A percentile compares a stretch with the other conserved stretches of the same genome.
phyloP scores from a whole-genome alignment of 768 basidiomycete genomes.

The Tricholoma matsutake region DNA sequence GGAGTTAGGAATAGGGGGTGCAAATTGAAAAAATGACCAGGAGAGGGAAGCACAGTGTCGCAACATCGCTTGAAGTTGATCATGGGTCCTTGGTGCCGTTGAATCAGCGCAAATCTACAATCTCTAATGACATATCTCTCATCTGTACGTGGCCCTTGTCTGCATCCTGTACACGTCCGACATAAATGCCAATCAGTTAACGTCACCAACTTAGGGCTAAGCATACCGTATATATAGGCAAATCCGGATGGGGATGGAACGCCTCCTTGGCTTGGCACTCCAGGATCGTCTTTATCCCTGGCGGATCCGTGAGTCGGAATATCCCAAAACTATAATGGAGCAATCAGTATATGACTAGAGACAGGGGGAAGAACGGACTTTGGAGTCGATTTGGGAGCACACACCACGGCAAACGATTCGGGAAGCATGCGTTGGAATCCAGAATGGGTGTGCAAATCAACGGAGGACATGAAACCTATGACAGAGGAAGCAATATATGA shows the following conservation, averaged over 20 bases:
- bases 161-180: conserved; percentile 52
- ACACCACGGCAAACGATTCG: conserved; percentile 91
- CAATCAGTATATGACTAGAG: neutral
- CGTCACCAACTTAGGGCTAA: neutral
- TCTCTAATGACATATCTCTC: conserved; percentile 70
- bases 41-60: neutral
- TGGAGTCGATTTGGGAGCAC: conserved; percentile 76
- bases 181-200: neutral
- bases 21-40: neutral
- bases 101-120: conserved; percentile 68
- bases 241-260: conserved; percentile 83
- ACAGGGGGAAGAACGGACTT: conserved; percentile 42
- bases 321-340: conserved; percentile 65
- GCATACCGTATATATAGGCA: conserved; percentile 84
- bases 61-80: neutral
- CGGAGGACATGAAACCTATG: conserved; percentile 88
- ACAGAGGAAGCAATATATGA: conserved; percentile 4
- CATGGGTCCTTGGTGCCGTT: neutral
- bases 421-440: conserved; percentile 88
- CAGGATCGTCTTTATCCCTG: conserved; percentile 70
- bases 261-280: conserved; percentile 67
- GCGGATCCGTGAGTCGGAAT: conserved; percentile 87
- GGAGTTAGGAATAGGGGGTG: no score
- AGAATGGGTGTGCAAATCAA: conserved; percentile 89
- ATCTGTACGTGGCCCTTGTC: conserved; percentile 84